These are phyloP conservation scores for Zygosaccharomyces bailii DNA, from an alignment of 805 yeast species.

Conservation along the genomic window DNA sequence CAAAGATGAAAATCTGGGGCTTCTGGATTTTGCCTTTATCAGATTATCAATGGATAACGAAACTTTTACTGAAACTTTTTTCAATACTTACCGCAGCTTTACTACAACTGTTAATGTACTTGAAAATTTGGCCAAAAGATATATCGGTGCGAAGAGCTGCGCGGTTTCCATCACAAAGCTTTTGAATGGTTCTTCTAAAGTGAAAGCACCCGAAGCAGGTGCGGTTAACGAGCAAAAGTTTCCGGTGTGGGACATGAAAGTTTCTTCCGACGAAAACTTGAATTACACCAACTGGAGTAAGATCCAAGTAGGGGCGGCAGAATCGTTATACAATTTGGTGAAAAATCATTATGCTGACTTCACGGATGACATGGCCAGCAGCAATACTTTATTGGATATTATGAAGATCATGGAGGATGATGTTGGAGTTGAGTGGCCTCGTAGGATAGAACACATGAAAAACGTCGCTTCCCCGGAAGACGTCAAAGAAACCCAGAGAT, in stretches of 20 bases:
- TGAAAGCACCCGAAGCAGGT: constrained; percentile 30
- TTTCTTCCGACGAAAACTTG: constrained; percentile 44
- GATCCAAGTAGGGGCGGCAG: constrained; percentile 78
- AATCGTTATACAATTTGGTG: constrained; percentile 67
- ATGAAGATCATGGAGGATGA: constrained; percentile 67
- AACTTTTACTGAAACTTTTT: constrained; percentile 61
- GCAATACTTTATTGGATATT: constrained; percentile 57
- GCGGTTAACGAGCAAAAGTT: constrained; percentile 37
- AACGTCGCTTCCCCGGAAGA: constrained; percentile 14
- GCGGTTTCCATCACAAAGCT: constrained; percentile 48
- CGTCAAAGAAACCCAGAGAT: constrained; percentile 27
- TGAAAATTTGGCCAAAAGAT: constrained; percentile 52
- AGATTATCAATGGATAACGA: constrained; percentile 61
- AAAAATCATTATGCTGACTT: constrained; percentile 73
- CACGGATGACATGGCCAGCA: constrained; percentile 60
- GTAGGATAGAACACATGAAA: constrained; percentile 38
- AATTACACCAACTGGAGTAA: constrained; percentile 68
- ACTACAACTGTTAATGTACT: constrained; percentile 54
- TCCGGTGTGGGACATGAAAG: constrained; percentile 57
- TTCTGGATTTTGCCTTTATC: constrained; percentile 40
- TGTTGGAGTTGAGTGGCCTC: constrained; percentile 50
- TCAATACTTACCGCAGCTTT: constrained; percentile 66
- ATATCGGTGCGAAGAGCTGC: constrained; percentile 59
- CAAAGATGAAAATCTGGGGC: constrained; percentile 19
- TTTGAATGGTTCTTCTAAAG: constrained; percentile 22